These are phyloP conservation scores for Podospora pseudocomata DNA, from an alignment of 495 filamentous ascomycete species.

Conservation along the genomic window DNA sequence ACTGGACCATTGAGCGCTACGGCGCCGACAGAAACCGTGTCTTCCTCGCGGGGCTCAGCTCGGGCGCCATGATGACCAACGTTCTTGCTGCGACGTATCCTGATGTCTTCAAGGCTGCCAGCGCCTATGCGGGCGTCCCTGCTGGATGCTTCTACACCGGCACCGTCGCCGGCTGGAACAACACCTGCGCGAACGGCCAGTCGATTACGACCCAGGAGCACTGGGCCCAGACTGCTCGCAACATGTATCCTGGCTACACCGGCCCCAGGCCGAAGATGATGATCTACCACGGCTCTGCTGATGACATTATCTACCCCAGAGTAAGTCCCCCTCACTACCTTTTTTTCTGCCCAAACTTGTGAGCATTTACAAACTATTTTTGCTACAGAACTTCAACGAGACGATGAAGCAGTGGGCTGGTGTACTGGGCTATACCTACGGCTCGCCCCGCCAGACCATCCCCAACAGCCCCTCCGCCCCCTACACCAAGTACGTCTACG, in stretches of 20 bases:
- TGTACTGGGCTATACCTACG: conserved; percentile 41
- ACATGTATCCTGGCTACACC: conserved; percentile 48
- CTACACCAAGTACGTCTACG: conserved; percentile 48
- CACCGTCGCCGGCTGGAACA: conserved; percentile 45
- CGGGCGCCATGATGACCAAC: conserved; percentile 52
- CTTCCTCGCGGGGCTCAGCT: conserved; percentile 52
- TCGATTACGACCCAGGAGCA: conserved; percentile 36
- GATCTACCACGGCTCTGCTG: conserved; percentile 50
- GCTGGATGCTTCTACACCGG: conserved; percentile 56
- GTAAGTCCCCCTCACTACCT: conserved; percentile 1
- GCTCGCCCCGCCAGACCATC: conserved; percentile 30
- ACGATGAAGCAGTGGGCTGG: conserved; percentile 52
- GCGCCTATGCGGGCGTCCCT: conserved; percentile 57
- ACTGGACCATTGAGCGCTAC: conserved; percentile 48
- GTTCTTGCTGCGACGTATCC: conserved; percentile 58
- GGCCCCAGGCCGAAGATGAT: conserved; percentile 56
- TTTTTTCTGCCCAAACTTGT: background rate
- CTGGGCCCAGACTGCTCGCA: conserved; percentile 44
- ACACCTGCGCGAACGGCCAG: conserved; percentile 42
- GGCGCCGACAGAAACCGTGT: conserved; percentile 46
- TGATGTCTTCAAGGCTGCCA: conserved; percentile 52
- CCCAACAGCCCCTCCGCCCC: conserved; percentile 28
- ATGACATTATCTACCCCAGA: conserved; percentile 45
- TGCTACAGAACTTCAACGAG: conserved; percentile 43
- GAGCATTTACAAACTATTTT: background rate